A percentile compares a stretch with the other conserved stretches of the same genome.
Evolutionary conservation across 2,329 filamentous ascomycete genomes (phyloP).

Genomic region (Hortaea sp.): DNA sequence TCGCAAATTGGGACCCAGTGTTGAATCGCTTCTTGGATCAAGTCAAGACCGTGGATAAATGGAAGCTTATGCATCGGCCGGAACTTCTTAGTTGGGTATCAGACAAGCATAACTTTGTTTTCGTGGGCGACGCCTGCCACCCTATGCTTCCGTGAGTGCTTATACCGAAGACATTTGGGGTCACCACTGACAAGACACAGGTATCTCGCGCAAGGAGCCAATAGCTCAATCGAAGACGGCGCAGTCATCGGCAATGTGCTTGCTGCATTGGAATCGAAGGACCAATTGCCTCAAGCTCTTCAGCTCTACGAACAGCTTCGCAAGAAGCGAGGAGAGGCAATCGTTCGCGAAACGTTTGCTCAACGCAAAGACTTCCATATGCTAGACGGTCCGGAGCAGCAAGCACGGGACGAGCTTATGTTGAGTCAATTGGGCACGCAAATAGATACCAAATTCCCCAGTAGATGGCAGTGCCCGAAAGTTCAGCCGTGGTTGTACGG

Average conservation of each 20-base stretch:
- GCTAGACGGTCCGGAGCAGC: constrained; percentile 45
- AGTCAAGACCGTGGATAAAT: constrained; percentile 53
- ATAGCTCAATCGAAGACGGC: constrained; percentile 58
- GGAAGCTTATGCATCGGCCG: constrained; percentile 54
- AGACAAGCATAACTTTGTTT: constrained; percentile 39
- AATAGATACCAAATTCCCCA: constrained; percentile 48
- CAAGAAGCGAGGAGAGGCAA: constrained; percentile 41
- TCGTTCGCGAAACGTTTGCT: constrained; percentile 54
- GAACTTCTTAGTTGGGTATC: constrained; percentile 48
- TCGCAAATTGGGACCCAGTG: constrained; percentile 56
- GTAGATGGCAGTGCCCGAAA: constrained; percentile 52
- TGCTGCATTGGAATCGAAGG: constrained; percentile 36
- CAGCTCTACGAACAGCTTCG: constrained; percentile 36
- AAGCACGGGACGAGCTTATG: constrained; percentile 48
- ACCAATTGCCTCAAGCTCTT: constrained; percentile 31
- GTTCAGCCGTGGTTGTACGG: constrained; percentile 56
- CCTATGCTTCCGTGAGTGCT: constrained; percentile 45
- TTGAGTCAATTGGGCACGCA: constrained; percentile 44
- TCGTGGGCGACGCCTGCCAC: constrained; percentile 52
- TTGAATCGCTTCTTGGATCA: constrained; percentile 36
- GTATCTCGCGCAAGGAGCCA: constrained; percentile 53
- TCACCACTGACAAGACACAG: not conserved
- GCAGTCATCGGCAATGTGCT: constrained; percentile 53
- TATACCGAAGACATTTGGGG: constrained; percentile 22
- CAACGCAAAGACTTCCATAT: constrained; percentile 33